phyloP scores from a whole-genome alignment of 2,329 filamentous ascomycete genomes.

The Aspergillus piperis region DNA sequence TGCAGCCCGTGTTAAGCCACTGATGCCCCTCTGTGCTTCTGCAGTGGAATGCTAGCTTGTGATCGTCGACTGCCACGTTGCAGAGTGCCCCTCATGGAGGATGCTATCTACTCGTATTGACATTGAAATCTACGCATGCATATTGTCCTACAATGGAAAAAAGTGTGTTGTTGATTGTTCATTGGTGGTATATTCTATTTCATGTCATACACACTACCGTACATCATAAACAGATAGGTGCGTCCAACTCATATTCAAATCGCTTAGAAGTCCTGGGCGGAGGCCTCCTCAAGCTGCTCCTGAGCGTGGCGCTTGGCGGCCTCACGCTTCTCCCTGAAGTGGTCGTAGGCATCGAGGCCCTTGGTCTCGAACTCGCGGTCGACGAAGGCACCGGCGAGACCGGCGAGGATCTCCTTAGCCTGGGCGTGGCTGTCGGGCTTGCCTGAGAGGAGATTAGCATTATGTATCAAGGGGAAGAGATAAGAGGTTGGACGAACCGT shows the following conservation, averaged over 20 bases:
- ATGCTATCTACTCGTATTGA: no score
- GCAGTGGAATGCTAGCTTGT: no score
- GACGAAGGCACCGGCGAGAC: constrained; percentile 73
- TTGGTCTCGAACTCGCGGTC: constrained; percentile 73
- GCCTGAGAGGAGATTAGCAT: constrained; percentile 46
- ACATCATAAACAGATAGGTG: constrained; percentile 2
- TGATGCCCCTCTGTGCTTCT: no score
- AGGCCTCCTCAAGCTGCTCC: no score
- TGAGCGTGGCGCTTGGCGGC: no score
- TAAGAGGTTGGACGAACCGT: constrained; percentile 54
- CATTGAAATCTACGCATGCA: neutral
- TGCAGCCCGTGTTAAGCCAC: no score
- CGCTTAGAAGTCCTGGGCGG: constrained; percentile 7
- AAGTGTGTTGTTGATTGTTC: neutral
- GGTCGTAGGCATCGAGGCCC: no score
- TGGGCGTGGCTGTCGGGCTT: constrained; percentile 69
- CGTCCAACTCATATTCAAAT: neutral
- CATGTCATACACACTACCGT: constrained; percentile 3
- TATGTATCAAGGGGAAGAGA: neutral
- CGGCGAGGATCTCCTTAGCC: constrained; percentile 75
- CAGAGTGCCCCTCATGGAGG: no score
- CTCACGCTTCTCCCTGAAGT: no score
- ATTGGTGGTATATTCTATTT: constrained; percentile 1
- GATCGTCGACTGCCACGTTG: no score
- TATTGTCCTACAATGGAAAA: neutral